Evolutionary conservation across 2,329 filamentous ascomycete species (phyloP).

Genomic region (Neopestalotiopsis clavispora): DNA sequence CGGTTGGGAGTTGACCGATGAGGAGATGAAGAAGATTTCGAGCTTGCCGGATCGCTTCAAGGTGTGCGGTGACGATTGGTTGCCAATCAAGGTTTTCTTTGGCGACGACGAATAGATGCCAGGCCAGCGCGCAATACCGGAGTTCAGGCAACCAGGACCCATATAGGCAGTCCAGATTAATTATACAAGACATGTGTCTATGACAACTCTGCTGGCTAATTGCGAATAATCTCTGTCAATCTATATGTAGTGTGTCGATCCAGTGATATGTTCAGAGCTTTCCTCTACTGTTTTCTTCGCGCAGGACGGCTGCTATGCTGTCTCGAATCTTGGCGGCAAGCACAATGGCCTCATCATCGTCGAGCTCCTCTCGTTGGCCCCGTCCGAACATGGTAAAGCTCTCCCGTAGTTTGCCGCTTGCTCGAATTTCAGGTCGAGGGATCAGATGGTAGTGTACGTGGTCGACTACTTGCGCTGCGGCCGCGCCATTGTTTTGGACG

Average conservation of each 20-base stretch:
- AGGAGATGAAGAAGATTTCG: conserved; percentile 73
- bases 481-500: conserved; percentile 91
- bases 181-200: background rate
- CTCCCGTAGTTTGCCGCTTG: conserved; percentile 57
- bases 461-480: conserved; percentile 89
- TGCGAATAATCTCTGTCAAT: background rate
- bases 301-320: conserved; percentile 53
- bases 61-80: conserved; percentile 76
- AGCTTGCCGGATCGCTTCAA: conserved; percentile 78
- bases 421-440: conserved; percentile 73
- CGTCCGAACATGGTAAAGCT: conserved; percentile 85
- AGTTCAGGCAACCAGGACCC: background rate
- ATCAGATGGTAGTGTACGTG: conserved; percentile 97
- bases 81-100: conserved; percentile 82
- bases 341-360: conserved; percentile 72
- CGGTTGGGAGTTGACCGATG: conserved; percentile 73
- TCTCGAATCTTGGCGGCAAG: conserved; percentile 62
- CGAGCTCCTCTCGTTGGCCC: conserved; percentile 73
- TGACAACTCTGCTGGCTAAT: background rate
- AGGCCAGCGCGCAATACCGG: background rate
- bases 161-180: background rate
- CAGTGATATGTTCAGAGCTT: conserved; percentile 40
- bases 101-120: conserved; percentile 74
- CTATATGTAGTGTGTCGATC: background rate
- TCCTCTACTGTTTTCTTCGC: conserved; percentile 44